Evolutionary conservation across 495 filamentous ascomycete genomes (phyloP).

Genomic region (Aspergillus nidulans): DNA sequence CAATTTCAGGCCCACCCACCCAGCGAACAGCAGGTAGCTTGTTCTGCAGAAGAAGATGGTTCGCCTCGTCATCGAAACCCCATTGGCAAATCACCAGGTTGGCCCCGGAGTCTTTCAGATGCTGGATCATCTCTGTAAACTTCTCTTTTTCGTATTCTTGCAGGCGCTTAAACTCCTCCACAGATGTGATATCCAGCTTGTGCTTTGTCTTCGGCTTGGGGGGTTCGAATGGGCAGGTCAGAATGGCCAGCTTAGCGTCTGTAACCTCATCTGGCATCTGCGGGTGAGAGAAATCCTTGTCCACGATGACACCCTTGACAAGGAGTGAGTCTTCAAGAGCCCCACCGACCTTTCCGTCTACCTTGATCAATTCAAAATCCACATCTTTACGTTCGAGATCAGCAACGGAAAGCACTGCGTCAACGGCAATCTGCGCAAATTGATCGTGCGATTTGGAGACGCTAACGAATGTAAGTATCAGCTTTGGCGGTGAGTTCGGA

Average conservation of each 20-base stretch:
- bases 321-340: conserved; percentile 90
- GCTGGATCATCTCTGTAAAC: conserved; percentile 96
- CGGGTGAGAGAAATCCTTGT: conserved; percentile 99
- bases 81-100: conserved; percentile 99
- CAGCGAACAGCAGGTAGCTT: conserved; percentile 92
- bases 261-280: conserved; percentile 95
- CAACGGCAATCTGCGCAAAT: conserved; percentile 94
- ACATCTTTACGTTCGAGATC: conserved; percentile 96
- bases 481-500: not conserved
- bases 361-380: conserved; percentile 98
- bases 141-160: conserved; percentile 93
- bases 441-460: conserved; percentile 98
- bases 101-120: conserved; percentile 95
- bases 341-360: conserved; percentile 96
- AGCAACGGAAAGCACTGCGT: conserved; percentile 93
- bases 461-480: conserved; percentile 34
- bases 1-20: conserved; percentile 98
- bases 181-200: conserved; percentile 94
- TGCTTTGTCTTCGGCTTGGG: conserved; percentile 99
- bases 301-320: conserved; percentile 95
- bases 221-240: conserved; percentile 98
- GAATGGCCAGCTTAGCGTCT: conserved; percentile 94
- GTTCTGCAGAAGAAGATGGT: conserved; percentile 94
- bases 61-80: conserved; percentile 99
- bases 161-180: conserved; percentile 96